Conservation (phyloP, 2,329 filamentous ascomycete species). For the Aspergillus uvarum region DNA sequence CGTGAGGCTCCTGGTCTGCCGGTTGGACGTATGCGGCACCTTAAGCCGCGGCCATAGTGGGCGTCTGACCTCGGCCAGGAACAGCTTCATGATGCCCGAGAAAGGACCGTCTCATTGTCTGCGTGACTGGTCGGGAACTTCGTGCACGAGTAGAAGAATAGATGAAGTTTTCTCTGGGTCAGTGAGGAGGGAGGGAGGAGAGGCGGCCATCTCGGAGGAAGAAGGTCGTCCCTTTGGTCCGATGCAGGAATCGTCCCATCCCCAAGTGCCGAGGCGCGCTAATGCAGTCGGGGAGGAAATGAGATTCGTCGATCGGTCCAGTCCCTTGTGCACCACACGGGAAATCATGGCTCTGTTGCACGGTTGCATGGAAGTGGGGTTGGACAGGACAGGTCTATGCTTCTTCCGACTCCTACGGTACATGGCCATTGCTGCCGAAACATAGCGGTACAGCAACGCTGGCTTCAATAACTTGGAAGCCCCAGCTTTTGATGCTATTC, state of each 20-base stretch:
- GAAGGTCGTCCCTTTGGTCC: not conserved
- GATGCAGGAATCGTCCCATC: not conserved
- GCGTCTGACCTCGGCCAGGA: not conserved
- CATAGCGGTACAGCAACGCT: too few species aligned
- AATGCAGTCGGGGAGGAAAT: not conserved
- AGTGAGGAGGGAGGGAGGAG: not conserved
- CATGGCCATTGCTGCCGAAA: too few species aligned
- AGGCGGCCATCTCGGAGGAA: not conserved
- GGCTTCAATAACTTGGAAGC: too few species aligned
- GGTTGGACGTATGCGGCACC: not conserved
- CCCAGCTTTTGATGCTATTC: too few species aligned
- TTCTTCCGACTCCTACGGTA: too few species aligned
- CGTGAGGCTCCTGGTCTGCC: too few species aligned
- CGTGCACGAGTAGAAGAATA: not conserved
- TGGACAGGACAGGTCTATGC: too few species aligned
- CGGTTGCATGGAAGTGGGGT: too few species aligned
- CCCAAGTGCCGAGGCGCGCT: not conserved
- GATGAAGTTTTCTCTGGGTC: not conserved
- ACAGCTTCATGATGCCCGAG: not conserved
- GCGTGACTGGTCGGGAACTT: not conserved
- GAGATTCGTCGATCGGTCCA: too few species aligned
- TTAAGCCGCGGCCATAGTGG: not conserved
- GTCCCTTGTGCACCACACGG: too few species aligned
- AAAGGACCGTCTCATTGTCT: not conserved
- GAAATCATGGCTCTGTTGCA: too few species aligned